Conservation (phyloP, 768 basidiomycete species). For the Pluteus cervinus region DNA sequence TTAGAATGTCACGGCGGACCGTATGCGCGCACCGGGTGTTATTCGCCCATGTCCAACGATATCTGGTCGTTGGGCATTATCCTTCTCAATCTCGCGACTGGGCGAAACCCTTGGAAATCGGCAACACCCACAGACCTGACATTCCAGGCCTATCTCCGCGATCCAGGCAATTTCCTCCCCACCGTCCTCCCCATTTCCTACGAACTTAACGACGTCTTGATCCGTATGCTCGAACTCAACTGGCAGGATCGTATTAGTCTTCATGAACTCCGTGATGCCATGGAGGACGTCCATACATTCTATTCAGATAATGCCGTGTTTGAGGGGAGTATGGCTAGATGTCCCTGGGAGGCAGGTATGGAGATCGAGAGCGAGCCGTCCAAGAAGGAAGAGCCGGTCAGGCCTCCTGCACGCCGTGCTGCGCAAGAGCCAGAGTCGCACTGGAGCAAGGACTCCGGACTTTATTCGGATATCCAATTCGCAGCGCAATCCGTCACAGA, state of each 20-base stretch:
- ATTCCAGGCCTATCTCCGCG: conserved; percentile 86
- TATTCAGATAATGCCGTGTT: conserved; percentile 70
- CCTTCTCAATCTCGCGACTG: conserved; percentile 90
- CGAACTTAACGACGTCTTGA: conserved; percentile 70
- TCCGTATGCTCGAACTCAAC: conserved; percentile 68
- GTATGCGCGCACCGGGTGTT: conserved; percentile 55
- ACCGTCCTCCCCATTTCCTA: conserved; percentile 80
- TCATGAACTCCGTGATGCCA: conserved; percentile 45
- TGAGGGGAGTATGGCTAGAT: conserved; percentile 71
- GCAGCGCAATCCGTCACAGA: conserved; percentile 29
- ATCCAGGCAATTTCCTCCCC: conserved; percentile 77
- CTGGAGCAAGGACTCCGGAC: conserved; percentile 54
- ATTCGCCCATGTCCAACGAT: conserved; percentile 87
- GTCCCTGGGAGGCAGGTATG: conserved; percentile 69
- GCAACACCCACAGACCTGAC: conserved; percentile 80
- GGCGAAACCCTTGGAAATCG: conserved; percentile 94
- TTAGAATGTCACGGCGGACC: conserved; percentile 85
- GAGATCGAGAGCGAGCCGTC: conserved; percentile 61
- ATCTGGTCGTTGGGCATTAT: conserved; percentile 97
- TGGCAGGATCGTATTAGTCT: conserved; percentile 37
- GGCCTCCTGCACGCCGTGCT: conserved; percentile 28
- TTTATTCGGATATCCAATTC: conserved; percentile 38
- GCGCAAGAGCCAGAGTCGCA: conserved; percentile 38
- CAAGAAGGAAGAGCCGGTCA: conserved; percentile 28
- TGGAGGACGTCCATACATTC: conserved; percentile 52